Conservation (phyloP, 768 basidiomycete species). For the Nidularia sp. region DNA sequence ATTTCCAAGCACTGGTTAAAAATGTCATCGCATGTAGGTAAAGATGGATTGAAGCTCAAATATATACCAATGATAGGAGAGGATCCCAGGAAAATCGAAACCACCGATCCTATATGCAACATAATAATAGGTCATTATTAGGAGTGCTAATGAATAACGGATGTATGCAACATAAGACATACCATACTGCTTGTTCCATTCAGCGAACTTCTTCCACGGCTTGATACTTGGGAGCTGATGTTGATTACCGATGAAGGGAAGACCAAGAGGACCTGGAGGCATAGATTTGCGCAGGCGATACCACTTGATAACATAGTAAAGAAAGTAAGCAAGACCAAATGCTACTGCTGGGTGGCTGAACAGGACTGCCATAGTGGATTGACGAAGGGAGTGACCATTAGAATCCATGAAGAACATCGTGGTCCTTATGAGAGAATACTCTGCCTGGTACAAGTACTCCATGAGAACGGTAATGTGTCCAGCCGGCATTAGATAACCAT, state of each 20-base stretch:
- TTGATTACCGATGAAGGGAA: slow-evolving; percentile 41
- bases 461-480: too few relatives aligned
- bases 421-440: not conserved
- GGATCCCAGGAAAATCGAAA: slow-evolving; percentile 36
- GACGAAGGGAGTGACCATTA: not conserved
- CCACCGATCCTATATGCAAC: slow-evolving; percentile 26
- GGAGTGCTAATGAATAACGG: too few relatives aligned
- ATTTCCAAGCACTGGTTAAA: slow-evolving; percentile 32
- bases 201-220: slow-evolving; percentile 45
- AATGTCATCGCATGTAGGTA: not conserved
- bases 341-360: slow-evolving; percentile 3
- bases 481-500: too few relatives aligned
- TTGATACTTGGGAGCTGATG: slow-evolving; percentile 39
- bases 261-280: slow-evolving; percentile 42
- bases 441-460: not conserved
- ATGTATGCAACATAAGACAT: not conserved
- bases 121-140: too few relatives aligned
- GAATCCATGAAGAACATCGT: not conserved
- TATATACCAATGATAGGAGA: slow-evolving; percentile 36
- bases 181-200: slow-evolving; percentile 46
- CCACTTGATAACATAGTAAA: slow-evolving; percentile 22
- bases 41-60: not conserved
- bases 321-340: slow-evolving; percentile 9
- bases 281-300: slow-evolving; percentile 23
- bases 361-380: not conserved